phyloP scores from a whole-genome alignment of 129 eudicot species.

The Chrysanthemum seticuspe region DNA sequence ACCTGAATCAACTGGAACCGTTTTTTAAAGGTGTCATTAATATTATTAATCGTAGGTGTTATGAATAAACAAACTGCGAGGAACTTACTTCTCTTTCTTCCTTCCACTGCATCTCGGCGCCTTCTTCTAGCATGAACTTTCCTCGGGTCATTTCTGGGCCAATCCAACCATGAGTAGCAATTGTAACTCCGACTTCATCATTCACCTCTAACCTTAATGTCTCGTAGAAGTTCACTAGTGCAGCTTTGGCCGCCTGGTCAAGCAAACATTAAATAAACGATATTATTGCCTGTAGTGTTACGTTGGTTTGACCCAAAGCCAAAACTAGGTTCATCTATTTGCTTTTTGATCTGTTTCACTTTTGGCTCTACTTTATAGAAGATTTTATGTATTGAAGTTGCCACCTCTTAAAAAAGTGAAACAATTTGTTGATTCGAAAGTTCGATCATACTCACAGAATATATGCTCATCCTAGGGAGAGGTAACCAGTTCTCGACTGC shows the following conservation, averaged over 20 bases:
- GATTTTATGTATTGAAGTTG: background rate
- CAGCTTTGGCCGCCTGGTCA: slow-evolving; percentile 91
- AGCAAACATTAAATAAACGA: background rate
- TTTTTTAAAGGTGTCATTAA: background rate
- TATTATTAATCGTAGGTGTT: background rate
- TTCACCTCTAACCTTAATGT: slow-evolving; percentile 76
- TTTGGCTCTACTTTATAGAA: too few relatives aligned
- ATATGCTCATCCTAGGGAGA: slow-evolving; percentile 92
- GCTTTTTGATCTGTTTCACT: too few relatives aligned
- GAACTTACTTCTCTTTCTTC: slow-evolving; percentile 90
- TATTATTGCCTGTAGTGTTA: too few relatives aligned
- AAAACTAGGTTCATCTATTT: too few relatives aligned
- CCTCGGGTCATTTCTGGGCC: slow-evolving; percentile 81
- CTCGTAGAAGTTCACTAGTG: slow-evolving; percentile 86
- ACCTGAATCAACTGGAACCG: too few relatives aligned
- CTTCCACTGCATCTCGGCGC: slow-evolving; percentile 98
- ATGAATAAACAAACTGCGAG: background rate
- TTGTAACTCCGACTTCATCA: slow-evolving; percentile 74
- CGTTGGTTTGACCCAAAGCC: too few relatives aligned
- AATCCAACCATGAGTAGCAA: slow-evolving; percentile 98
- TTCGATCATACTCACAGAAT: slow-evolving; percentile 59
- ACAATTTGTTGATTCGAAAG: background rate
- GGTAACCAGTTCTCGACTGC: slow-evolving; percentile 98
- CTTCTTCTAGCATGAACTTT: slow-evolving; percentile 78
- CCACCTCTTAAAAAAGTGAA: background rate